Percentiles rank a stretch among this genome's conserved stretches.
Conservation (phyloP, 2,329 filamentous ascomycete genomes). For the Fusarium sp. region DNA sequence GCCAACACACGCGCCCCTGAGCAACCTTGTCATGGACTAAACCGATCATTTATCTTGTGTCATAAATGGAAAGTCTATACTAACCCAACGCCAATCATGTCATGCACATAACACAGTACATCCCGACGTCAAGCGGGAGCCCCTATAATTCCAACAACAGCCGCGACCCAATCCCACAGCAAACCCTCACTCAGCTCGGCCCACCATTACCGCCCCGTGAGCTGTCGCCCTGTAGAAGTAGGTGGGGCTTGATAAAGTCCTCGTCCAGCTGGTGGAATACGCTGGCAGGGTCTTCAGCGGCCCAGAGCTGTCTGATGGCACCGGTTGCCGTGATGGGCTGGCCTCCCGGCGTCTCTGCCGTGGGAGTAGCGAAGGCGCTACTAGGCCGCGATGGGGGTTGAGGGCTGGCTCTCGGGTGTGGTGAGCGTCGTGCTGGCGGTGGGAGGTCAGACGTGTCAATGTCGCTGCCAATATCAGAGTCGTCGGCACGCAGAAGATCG, state of each 20-base stretch:
- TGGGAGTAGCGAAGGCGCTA: slow-evolving; percentile 48
- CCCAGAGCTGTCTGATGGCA: slow-evolving; percentile 84
- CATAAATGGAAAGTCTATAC: slow-evolving; percentile 36
- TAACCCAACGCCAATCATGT: slow-evolving; percentile 45
- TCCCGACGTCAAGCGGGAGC: slow-evolving; percentile 5
- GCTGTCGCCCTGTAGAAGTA: slow-evolving; percentile 79
- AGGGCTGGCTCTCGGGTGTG: slow-evolving; percentile 48
- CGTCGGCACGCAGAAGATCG: slow-evolving; percentile 66
- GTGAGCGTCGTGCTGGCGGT: slow-evolving; percentile 65
- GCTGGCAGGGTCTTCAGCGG: slow-evolving; percentile 87
- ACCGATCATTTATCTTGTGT: slow-evolving; percentile 24
- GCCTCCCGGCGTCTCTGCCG: slow-evolving; percentile 44
- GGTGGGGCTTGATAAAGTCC: slow-evolving; percentile 92
- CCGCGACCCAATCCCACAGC: not conserved
- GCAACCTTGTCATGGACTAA: not conserved
- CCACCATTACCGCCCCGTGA: slow-evolving; percentile 44
- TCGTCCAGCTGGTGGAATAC: slow-evolving; percentile 95
- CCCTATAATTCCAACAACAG: slow-evolving; percentile 11
- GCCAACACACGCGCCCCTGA: not conserved
- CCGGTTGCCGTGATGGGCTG: slow-evolving; percentile 76
- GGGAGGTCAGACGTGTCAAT: slow-evolving; percentile 76
- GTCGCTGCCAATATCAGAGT: slow-evolving; percentile 72
- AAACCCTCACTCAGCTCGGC: slow-evolving; percentile 28
- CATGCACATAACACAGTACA: slow-evolving; percentile 42
- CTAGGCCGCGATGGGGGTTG: slow-evolving; percentile 41